Conservation (phyloP, 1,284 basidiomycete genomes). For the Phellopilus nigrolimitatus region DNA sequence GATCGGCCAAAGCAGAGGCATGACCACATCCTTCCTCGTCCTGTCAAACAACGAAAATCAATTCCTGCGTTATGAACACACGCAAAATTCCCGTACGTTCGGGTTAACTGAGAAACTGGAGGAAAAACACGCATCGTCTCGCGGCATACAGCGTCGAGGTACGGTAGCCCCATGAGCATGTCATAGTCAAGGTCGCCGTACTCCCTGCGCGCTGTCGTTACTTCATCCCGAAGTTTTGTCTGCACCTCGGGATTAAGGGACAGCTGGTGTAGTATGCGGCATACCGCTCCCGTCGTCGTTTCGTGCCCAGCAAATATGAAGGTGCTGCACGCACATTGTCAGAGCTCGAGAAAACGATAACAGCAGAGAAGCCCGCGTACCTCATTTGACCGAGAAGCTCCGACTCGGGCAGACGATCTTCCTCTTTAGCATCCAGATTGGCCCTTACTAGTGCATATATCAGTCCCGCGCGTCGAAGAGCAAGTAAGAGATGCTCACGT, state of each 20-base stretch:
- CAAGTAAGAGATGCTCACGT: conserved; percentile 1
- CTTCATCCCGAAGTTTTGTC: conserved; percentile 33
- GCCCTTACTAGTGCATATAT: conserved; percentile 26
- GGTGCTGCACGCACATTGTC: conserved; percentile 32
- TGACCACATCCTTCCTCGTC: conserved; percentile 14
- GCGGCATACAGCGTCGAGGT: conserved; percentile 36
- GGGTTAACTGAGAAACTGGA: conserved; percentile 26
- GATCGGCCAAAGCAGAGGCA: conserved; percentile 19
- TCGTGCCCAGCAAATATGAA: conserved; percentile 36
- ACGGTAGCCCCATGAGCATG: conserved; percentile 31
- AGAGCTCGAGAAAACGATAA: conserved; percentile 13
- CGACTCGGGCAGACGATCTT: conserved; percentile 28
- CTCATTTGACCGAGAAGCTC: conserved; percentile 32
- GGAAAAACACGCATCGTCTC: conserved; percentile 36
- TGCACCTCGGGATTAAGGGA: conserved; percentile 32
- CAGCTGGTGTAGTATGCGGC: conserved; percentile 35
- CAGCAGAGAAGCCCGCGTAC: conserved; percentile 21
- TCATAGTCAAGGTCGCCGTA: conserved; percentile 33
- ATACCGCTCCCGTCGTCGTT: conserved; percentile 34
- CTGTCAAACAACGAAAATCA: conserved; percentile 8
- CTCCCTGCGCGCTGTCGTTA: conserved; percentile 27
- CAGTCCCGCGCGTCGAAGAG: background rate
- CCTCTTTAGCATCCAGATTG: conserved; percentile 26
- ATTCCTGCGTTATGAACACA: background rate
- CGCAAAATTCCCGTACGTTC: conserved; percentile 21